These are phyloP conservation scores for Austroboletus niveus DNA, from an alignment of 1,284 basidiomycete species.

Conservation along the genomic window DNA sequence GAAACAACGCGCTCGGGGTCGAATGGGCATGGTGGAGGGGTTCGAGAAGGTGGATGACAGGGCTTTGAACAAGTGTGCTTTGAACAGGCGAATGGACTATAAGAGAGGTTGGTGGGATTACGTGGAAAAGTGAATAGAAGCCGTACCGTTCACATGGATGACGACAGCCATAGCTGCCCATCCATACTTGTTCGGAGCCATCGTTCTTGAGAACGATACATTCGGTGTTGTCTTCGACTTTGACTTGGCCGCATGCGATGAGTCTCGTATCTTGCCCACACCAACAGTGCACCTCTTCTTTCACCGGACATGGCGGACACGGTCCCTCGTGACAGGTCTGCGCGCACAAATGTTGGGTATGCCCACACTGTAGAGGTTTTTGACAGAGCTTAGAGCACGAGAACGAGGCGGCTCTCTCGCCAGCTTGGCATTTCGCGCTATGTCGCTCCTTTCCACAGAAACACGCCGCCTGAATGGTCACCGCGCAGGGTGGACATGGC, in stretches of 20 bases:
- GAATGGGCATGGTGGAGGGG: conserved; percentile 64
- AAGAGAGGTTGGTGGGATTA: conserved; percentile 2
- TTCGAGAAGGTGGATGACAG: conserved; percentile 70
- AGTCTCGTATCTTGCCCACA: conserved; percentile 70
- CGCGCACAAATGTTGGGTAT: conserved; percentile 56
- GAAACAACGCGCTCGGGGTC: conserved; percentile 66
- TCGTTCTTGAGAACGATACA: conserved; percentile 17
- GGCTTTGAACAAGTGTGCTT: conserved; percentile 65
- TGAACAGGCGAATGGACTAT: conserved; percentile 73
- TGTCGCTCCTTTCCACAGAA: conserved; percentile 63
- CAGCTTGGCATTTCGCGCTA: conserved; percentile 63
- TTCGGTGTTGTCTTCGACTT: conserved; percentile 20
- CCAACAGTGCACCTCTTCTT: conserved; percentile 63
- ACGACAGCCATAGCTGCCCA: conserved; percentile 69
- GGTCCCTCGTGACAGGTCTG: conserved; percentile 70
- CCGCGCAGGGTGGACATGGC: conserved; percentile 73
- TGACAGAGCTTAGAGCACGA: conserved; percentile 66
- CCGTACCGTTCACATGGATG: conserved; percentile 58
- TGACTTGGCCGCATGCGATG: conserved; percentile 65
- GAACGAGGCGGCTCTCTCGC: conserved; percentile 22
- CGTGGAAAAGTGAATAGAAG: not conserved
- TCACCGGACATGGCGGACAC: conserved; percentile 62
- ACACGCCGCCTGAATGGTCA: conserved; percentile 54
- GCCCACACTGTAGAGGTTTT: conserved; percentile 60
- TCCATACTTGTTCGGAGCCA: conserved; percentile 49